These are phyloP conservation scores for Botrytis squamosa DNA, from an alignment of 2,329 filamentous ascomycete genomes.

Conservation along the genomic window DNA sequence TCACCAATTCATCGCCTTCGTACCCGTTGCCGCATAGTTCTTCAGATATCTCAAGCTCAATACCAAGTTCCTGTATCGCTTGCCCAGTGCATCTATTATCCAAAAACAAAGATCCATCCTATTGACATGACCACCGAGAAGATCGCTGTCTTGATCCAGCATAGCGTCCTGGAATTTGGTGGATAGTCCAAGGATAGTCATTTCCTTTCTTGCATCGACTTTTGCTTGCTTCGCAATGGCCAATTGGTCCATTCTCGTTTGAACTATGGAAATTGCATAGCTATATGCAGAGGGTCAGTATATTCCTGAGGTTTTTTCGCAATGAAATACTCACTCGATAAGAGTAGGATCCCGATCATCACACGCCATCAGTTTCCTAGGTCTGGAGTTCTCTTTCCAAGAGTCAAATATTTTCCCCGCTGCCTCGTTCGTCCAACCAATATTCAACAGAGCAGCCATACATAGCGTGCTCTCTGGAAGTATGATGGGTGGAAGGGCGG, in stretches of 20 bases:
- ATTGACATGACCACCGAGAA: background rate
- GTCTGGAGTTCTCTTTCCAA: background rate
- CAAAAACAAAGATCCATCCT: background rate
- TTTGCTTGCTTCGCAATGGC: background rate
- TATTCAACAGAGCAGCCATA: background rate
- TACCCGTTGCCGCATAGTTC: background rate
- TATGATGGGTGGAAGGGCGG: background rate
- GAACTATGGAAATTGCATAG: background rate
- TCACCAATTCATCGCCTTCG: background rate
- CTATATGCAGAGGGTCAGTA: background rate
- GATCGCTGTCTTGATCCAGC: background rate
- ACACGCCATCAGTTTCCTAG: background rate
- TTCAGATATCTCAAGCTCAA: background rate
- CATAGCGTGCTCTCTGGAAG: background rate
- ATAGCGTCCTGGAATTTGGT: background rate
- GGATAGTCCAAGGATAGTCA: background rate
- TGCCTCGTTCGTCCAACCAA: background rate
- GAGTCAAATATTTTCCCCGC: background rate
- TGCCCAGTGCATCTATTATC: slow-evolving; percentile 1
- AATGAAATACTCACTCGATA: background rate
- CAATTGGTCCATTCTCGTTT: background rate
- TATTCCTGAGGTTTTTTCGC: too few relatives aligned
- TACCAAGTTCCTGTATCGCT: background rate
- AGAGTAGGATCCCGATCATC: slow-evolving; percentile 2
- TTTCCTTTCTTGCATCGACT: background rate